Base-by-base conservation (phyloP, 2,329 filamentous ascomycete genomes). In the Fusarium tjaetaba region DNA sequence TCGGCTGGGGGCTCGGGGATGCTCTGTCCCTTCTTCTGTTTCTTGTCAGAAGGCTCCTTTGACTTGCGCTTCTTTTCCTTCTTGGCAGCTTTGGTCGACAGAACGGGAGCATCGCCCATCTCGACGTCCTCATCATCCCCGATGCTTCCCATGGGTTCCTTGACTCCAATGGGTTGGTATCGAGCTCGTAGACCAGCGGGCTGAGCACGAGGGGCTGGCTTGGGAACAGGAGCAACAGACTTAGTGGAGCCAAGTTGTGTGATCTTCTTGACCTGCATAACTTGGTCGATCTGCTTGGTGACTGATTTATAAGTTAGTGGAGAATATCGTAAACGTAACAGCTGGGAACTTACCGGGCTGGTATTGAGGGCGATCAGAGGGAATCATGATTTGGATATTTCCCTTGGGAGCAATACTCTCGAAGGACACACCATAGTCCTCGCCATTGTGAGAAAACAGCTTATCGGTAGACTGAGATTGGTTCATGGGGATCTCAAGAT, bases 121-220 rank as follows among this genome's bases (percentile, higher is more conserved):
- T 86, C 85, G 11, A 82, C 80, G 65, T 85, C 85, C 10, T 82
- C 84, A 22, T 86, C 85, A 18, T 85, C 85, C 77, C 85, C 85
- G 72, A 86, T 86, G 20, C 71, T 79, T 49, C 76, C 79, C 74
- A 79, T 77, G 36, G 80, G 66, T 28, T 75, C 78, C 65, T 77
- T 78, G 48, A 89, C 85, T 34, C 93, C 93, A 49, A 92, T 88
- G 2, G 93, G 92, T 61, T 87, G 87, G 81, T 89, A 94, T 39
- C 92, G 89, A 81, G 91, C 88, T 76, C 87, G 90, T 61, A 95
- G 83, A 11, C 90, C 91, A 76, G 88, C 86, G 3, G 93, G 92
- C 79, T 95, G 93, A 51, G 88, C 85, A 67, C 91, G 88, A 55
- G 89, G 84, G 4, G 86, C 80, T 67, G 85, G 89, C 64, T 87